A percentile compares a stretch with the other conserved stretches of the same genome.
Conservation (phyloP, 2,329 filamentous ascomycete genomes). For the Claviceps sp. region DNA sequence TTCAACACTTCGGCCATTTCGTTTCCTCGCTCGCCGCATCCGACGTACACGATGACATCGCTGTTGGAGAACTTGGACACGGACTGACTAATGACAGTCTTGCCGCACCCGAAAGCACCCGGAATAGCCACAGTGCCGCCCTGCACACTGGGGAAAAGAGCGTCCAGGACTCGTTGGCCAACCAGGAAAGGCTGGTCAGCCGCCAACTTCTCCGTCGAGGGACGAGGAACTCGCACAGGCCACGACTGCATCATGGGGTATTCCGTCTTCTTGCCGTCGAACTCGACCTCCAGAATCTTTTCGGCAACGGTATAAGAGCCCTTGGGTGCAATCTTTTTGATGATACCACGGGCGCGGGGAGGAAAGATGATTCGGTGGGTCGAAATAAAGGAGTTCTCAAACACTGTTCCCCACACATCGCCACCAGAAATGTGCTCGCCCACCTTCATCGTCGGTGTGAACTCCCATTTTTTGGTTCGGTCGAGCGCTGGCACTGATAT, state of each 20-base stretch:
- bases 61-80: constrained; percentile 99
- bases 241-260: constrained; percentile 98
- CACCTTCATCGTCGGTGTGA: constrained; percentile 80
- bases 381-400: constrained; percentile 88
- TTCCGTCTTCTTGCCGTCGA: constrained; percentile 88
- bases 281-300: constrained; percentile 91
- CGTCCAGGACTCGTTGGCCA: constrained; percentile 90
- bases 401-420: constrained; percentile 89
- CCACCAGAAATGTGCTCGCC: constrained; percentile 95
- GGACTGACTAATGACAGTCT: constrained; percentile 97
- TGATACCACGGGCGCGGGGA: constrained; percentile 78
- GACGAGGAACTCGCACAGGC: constrained; percentile 92
- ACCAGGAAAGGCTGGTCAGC: constrained; percentile 88
- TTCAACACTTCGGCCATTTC: constrained; percentile 99
- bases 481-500: constrained; percentile 79
- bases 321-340: constrained; percentile 79
- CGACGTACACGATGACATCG: constrained; percentile 97
- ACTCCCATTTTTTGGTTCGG: constrained; percentile 91
- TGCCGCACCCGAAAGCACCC: constrained; percentile 95
- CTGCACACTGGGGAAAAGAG: constrained; percentile 90
- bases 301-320: constrained; percentile 89
- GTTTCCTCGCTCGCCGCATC: constrained; percentile 83
- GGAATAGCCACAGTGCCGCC: constrained; percentile 97
- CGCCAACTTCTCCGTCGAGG: constrained; percentile 80
- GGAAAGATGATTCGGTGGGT: constrained; percentile 90